Evolutionary conservation across 257 asterid genomes (phyloP), one percentile per base, ranked within the genome.

Genomic region (Cynanchum wilfordii): DNA sequence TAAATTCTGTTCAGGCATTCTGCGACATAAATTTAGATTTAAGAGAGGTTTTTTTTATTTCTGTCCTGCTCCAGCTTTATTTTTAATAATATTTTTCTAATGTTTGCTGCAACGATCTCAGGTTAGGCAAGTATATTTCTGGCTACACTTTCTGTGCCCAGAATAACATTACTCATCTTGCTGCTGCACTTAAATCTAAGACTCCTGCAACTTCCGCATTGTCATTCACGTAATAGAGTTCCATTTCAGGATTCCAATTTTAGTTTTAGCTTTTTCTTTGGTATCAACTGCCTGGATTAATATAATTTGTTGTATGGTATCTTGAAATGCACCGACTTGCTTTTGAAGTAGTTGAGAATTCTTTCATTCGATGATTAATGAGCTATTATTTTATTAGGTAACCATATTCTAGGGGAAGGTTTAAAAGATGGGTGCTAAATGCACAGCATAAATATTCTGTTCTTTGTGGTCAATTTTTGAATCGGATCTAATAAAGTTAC

Each of bases 391-490:
- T 72, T 70, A 36, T 36, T 36, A 36, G 44, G 16, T 98, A 95
- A 71, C 92, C 96, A 30, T 87, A 87, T 92, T 96, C 72, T 90
- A 33, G 96, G 94, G 78, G 96, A 95, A 84, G 98, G 99, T 74
- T 88, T 93, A 36, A 20, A 87, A 87, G 76, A 86, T 92, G 95
- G 97, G 96, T 45, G 99, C 92, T 79, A 95, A 95, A 78, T 90
- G 99, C n/a, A n/a, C 87, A 95, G 97, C 12, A 95, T 95, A 77
- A 95, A 95, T 79, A 92, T 88, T 95, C 99, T 47, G 90, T 92
- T 79, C 90, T 95, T 74, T 98, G 99, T 40, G 95, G 94, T 29
- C 99, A 95, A 84, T 95, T 96, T 96, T 76, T 92, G 98, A 72
- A 92, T 95, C 60, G 96, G 98, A 75, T 95, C 98, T 55, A 92